These are phyloP conservation scores for Seiridium cupressi DNA, from an alignment of 2,329 filamentous ascomycete species.

Conservation along the genomic window DNA sequence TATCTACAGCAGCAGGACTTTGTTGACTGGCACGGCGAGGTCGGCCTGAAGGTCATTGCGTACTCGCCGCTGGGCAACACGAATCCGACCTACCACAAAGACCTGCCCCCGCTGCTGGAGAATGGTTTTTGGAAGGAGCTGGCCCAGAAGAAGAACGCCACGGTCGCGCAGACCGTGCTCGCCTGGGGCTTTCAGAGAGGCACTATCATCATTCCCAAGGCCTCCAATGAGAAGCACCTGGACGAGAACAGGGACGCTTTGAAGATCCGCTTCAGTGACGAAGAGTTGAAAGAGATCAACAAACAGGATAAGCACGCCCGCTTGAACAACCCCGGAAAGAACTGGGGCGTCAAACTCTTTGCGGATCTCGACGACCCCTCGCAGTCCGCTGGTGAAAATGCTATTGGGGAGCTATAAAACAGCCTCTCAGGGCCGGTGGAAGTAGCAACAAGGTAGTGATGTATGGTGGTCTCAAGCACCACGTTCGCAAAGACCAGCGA, in stretches of 20 bases:
- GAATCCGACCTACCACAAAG: constrained; percentile 43
- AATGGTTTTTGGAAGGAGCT: constrained; percentile 37
- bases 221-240: constrained; percentile 38
- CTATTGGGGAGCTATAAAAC: constrained; percentile 14
- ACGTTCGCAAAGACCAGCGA: too few species aligned
- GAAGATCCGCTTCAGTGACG: constrained; percentile 38
- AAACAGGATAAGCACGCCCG: constrained; percentile 29
- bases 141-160: constrained; percentile 37
- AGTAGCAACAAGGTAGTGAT: background rate
- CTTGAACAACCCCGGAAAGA: constrained; percentile 34
- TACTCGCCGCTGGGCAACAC: constrained; percentile 52
- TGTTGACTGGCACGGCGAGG: constrained; percentile 39
- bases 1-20: constrained; percentile 50
- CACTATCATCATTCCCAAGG: constrained; percentile 50
- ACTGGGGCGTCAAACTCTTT: constrained; percentile 38
- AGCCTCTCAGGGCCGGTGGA: background rate
- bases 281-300: constrained; percentile 33
- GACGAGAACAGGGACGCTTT: constrained; percentile 47
- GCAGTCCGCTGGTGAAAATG: constrained; percentile 14
- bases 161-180: constrained; percentile 41
- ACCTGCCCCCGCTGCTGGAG: constrained; percentile 32
- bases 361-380: constrained; percentile 36
- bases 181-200: constrained; percentile 47
- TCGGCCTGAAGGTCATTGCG: constrained; percentile 40
- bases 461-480: too few species aligned